A percentile compares a stretch with the other conserved stretches of the same genome.
Evolutionary conservation across 192 early-diverging fungal genomes (phyloP).

Genomic region (Thoreauomyces humboldtii): DNA sequence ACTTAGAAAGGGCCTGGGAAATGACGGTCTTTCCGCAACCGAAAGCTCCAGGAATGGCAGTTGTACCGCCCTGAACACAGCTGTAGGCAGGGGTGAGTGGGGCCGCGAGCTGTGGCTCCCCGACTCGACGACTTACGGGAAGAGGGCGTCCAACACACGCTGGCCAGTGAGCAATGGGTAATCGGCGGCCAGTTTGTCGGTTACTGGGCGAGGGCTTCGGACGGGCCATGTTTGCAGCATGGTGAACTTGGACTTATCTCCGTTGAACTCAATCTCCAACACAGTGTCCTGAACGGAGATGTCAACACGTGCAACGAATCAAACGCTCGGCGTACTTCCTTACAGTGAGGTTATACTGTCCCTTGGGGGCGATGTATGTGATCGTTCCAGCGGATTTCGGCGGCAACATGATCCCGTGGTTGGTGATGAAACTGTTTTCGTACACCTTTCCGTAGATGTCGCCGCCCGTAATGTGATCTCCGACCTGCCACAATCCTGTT

Average conservation of each 20-base stretch:
- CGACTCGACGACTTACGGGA: constrained; percentile 91
- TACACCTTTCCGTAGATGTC: constrained; percentile 93
- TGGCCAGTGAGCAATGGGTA: constrained; percentile 96
- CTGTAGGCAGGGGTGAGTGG: constrained; percentile 30
- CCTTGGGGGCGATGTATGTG: constrained; percentile 92
- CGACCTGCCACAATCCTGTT: no score
- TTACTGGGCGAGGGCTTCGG: constrained; percentile 88
- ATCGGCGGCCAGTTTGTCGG: constrained; percentile 93
- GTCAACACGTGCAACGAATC: not conserved
- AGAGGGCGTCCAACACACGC: constrained; percentile 97
- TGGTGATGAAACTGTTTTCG: constrained; percentile 90
- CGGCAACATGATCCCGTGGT: constrained; percentile 91
- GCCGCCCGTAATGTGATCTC: constrained; percentile 98
- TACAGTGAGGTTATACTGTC: constrained; percentile 83
- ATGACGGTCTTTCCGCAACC: constrained; percentile 99
- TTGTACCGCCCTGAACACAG: constrained; percentile 98
- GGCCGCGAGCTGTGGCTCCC: not conserved
- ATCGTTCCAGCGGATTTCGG: constrained; percentile 92
- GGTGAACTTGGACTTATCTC: constrained; percentile 84
- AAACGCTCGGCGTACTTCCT: not conserved
- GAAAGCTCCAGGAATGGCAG: constrained; percentile 99
- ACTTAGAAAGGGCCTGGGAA: constrained; percentile 98
- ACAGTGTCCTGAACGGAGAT: constrained; percentile 65
- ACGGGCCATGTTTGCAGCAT: constrained; percentile 99
- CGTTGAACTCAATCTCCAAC: constrained; percentile 96